Evolutionary conservation across 176 grass and related monocot genomes (phyloP).

Genomic region (Zoysia japonica): DNA sequence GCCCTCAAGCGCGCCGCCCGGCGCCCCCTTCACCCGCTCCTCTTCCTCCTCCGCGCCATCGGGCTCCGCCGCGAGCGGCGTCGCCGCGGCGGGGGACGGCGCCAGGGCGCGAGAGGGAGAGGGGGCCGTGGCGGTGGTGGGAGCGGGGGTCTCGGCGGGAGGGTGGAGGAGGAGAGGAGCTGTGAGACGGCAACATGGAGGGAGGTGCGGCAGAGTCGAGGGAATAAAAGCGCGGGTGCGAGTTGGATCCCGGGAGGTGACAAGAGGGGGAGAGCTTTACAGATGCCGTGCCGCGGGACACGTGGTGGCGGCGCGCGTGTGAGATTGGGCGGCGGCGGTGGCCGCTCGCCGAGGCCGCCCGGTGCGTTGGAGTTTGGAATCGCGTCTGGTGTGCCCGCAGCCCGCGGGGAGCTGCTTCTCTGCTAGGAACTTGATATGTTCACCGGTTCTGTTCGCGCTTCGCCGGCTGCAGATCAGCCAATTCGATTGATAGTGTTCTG

Average conservation of each 20-base stretch:
- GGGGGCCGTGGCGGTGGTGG: background rate
- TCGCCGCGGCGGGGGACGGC: slow-evolving; percentile 22
- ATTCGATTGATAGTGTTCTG: too few species aligned
- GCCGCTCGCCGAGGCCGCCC: slow-evolving; percentile 27
- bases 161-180: slow-evolving; percentile 12
- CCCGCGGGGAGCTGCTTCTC: background rate
- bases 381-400: background rate
- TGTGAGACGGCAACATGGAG: slow-evolving; percentile 39
- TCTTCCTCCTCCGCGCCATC: slow-evolving; percentile 10
- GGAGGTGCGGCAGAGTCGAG: slow-evolving; percentile 9
- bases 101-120: slow-evolving; percentile 19
- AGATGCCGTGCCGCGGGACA: slow-evolving; percentile 44
- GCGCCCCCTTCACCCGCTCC: background rate
- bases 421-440: too few species aligned
- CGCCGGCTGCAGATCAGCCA: background rate
- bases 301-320: slow-evolving; percentile 46
- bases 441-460: background rate
- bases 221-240: slow-evolving; percentile 53
- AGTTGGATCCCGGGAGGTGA: slow-evolving; percentile 29
- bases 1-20: slow-evolving; percentile 12
- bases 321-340: slow-evolving; percentile 45
- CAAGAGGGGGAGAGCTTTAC: slow-evolving; percentile 34
- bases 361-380: slow-evolving; percentile 33
- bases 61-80: slow-evolving; percentile 27
- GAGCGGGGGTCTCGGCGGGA: background rate